These are phyloP conservation scores for Ceratocystis eucalypticola DNA, from an alignment of 2,329 filamentous ascomycete genomes.

Conservation along the genomic window DNA sequence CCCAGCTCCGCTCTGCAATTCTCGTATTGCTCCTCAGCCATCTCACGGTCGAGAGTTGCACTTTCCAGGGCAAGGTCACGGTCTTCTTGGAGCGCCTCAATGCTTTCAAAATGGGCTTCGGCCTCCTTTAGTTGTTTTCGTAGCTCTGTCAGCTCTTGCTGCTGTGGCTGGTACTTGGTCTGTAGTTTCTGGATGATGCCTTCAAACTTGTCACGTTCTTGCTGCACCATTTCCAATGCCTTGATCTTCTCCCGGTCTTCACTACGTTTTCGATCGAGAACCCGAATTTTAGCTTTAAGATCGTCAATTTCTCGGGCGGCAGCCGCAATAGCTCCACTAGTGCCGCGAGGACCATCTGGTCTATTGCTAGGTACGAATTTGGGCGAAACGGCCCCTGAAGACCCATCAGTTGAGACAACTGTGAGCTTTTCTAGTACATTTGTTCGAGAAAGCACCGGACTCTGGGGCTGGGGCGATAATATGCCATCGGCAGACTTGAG, in stretches of 20 bases:
- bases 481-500: conserved; percentile 40
- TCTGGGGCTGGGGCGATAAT: conserved; percentile 36
- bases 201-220: conserved; percentile 67
- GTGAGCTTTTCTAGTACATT: conserved; percentile 35
- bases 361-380: conserved; percentile 20
- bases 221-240: conserved; percentile 58
- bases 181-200: conserved; percentile 82
- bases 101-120: conserved; percentile 48
- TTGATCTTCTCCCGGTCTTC: conserved; percentile 82
- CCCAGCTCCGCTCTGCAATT: conserved; percentile 69
- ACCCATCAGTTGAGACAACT: conserved; percentile 18
- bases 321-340: conserved; percentile 35
- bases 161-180: conserved; percentile 71
- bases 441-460: conserved; percentile 38
- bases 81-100: conserved; percentile 55
- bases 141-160: conserved; percentile 64
- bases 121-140: conserved; percentile 67
- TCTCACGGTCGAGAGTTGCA: conserved; percentile 79
- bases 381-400: conserved; percentile 23
- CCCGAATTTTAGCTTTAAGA: conserved; percentile 70
- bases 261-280: conserved; percentile 73
- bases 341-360: conserved; percentile 23
- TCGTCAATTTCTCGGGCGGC: conserved; percentile 64
- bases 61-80: conserved; percentile 76
- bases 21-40: conserved; percentile 89